phyloP scores from a whole-genome alignment of 305 asterid genomes.

The Fraxinus nigra region DNA sequence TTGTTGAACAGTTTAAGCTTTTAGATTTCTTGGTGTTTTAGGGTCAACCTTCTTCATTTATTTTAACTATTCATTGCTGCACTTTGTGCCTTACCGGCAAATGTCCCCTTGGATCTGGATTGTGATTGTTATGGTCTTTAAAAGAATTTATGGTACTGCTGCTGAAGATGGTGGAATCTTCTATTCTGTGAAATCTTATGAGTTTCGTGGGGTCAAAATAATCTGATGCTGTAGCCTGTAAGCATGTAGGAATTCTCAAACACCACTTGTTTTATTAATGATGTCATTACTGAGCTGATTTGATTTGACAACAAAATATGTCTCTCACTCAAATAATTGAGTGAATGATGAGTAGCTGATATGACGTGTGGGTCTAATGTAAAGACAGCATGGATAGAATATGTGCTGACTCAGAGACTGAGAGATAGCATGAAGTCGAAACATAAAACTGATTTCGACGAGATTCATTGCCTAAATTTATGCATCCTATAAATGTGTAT shows the following conservation, averaged over 20 bases:
- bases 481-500: not conserved
- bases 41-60: slow-evolving; percentile 27
- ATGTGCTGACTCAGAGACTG: slow-evolving; percentile 20
- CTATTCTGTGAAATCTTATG: not conserved
- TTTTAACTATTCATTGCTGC: slow-evolving; percentile 32
- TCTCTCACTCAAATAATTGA: slow-evolving; percentile 47
- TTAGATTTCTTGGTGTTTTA: slow-evolving; percentile 23
- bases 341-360: slow-evolving; percentile 41
- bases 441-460: not conserved
- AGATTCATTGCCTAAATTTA: not conserved
- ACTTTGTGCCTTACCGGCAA: slow-evolving; percentile 18
- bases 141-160: not conserved
- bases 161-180: not conserved
- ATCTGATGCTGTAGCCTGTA: slow-evolving; percentile 26
- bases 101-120: slow-evolving; percentile 24
- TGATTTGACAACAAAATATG: slow-evolving; percentile 42
- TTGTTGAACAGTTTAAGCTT: not conserved
- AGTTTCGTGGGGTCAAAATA: not conserved
- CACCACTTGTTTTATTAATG: slow-evolving; percentile 28
- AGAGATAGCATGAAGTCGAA: slow-evolving; percentile 19
- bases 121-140: slow-evolving; percentile 26
- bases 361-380: slow-evolving; percentile 46
- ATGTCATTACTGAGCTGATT: slow-evolving; percentile 35
- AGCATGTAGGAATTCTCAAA: slow-evolving; percentile 28
- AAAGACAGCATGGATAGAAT: slow-evolving; percentile 22